Evolutionary conservation across 139 green algal species (phyloP).

Genomic region (Desmodesmus armatus): DNA sequence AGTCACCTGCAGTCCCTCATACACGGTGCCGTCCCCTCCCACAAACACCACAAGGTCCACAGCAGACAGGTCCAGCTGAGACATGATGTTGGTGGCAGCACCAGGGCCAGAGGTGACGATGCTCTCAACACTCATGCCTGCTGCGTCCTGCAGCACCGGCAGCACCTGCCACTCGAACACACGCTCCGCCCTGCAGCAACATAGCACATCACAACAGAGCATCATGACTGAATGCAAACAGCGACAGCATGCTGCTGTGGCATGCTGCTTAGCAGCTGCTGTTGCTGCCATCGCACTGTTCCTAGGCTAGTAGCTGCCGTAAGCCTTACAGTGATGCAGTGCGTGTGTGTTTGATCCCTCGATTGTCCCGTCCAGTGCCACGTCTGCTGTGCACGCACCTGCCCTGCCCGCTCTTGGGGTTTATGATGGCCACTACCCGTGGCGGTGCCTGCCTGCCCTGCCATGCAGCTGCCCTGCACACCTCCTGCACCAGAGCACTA

Average conservation of each 20-base stretch:
- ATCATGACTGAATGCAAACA: neutral
- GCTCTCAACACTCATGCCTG: constrained; percentile 60
- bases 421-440: constrained; percentile 69
- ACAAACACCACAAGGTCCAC: constrained; percentile 67
- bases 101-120: constrained; percentile 48
- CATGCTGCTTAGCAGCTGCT: neutral
- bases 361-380: too few species aligned
- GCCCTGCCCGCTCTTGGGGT: constrained; percentile 72
- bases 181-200: constrained; percentile 18
- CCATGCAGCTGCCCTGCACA: constrained; percentile 46
- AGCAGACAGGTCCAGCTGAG: constrained; percentile 33
- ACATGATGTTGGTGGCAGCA: constrained; percentile 67
- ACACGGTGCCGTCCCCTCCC: constrained; percentile 83
- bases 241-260: neutral
- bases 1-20: constrained; percentile 79
- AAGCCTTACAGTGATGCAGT: too few species aligned
- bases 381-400: too few species aligned
- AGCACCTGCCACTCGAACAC: constrained; percentile 54
- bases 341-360: too few species aligned
- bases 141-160: constrained; percentile 69
- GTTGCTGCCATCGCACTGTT: too few species aligned
- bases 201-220: neutral
- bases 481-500: constrained; percentile 15
- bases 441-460: constrained; percentile 23
- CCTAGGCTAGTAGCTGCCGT: too few species aligned